Conservation (phyloP, 495 filamentous ascomycete genomes). For the Pseudoneurospora amorphoporcata region DNA sequence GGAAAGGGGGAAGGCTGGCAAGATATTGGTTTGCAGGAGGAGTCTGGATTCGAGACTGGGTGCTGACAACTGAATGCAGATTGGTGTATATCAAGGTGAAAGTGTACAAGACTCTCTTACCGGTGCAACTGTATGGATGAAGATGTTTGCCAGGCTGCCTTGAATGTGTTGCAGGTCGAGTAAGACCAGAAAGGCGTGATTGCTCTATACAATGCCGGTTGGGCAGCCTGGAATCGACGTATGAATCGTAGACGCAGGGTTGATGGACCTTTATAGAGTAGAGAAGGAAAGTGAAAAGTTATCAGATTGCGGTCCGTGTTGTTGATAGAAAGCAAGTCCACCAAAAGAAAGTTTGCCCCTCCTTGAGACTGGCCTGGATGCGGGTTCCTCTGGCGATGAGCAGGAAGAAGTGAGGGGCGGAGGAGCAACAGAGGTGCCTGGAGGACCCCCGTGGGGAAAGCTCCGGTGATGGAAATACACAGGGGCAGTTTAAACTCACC, state of each 20-base stretch:
- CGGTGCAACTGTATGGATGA: not conserved
- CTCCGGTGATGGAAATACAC: not conserved
- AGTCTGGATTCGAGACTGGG: not conserved
- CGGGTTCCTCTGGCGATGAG: not conserved
- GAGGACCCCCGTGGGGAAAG: not conserved
- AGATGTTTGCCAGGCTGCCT: not conserved
- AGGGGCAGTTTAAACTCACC: not conserved
- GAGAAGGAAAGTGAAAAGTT: not conserved
- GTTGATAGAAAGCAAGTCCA: not conserved
- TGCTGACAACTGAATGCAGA: not conserved
- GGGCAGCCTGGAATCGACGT: not conserved
- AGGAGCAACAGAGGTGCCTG: not conserved
- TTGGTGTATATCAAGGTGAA: not conserved
- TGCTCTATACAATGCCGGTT: not conserved
- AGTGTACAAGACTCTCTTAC: not conserved
- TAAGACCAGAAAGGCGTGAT: not conserved
- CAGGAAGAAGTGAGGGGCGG: not conserved
- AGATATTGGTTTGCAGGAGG: not conserved
- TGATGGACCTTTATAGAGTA: not conserved
- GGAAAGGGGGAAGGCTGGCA: not conserved
- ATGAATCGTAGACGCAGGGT: not conserved
- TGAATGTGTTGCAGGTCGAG: not conserved
- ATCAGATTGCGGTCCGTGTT: not conserved
- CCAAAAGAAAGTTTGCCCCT: not conserved
- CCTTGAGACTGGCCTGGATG: not conserved